Evolutionary conservation across 768 basidiomycete species (phyloP).

Genomic region (Royoungia palumana): DNA sequence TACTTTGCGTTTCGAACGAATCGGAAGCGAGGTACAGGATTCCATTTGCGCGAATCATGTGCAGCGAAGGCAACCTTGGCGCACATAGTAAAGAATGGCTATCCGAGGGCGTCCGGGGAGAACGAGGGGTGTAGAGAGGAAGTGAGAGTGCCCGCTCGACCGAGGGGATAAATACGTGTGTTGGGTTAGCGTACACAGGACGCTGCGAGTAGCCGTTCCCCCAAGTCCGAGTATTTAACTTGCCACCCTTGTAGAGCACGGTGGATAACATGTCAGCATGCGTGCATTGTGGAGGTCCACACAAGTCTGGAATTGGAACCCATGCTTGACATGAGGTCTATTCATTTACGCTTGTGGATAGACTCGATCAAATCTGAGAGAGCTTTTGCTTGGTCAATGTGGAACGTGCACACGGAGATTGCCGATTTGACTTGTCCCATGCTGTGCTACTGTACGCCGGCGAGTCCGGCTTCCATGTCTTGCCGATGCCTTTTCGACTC

Average conservation of each 20-base stretch:
- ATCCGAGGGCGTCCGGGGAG: background rate
- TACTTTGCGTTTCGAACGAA: slow-evolving; percentile 12
- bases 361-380: slow-evolving; percentile 1
- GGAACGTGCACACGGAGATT: slow-evolving; percentile 16
- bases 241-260: slow-evolving; percentile 3
- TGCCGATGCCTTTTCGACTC: no score
- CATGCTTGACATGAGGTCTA: slow-evolving; percentile 17
- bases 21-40: slow-evolving; percentile 7
- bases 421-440: slow-evolving; percentile 10
- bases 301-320: slow-evolving; percentile 12
- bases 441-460: no score
- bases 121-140: background rate
- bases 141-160: background rate
- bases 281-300: slow-evolving; percentile 24
- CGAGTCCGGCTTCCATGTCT: no score
- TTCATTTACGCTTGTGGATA: slow-evolving; percentile 8
- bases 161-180: slow-evolving; percentile 6
- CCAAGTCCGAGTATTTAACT: slow-evolving; percentile 23
- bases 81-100: slow-evolving; percentile 10
- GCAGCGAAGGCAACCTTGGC: slow-evolving; percentile 1
- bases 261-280: slow-evolving; percentile 8
- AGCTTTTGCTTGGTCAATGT: background rate
- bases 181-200: slow-evolving; percentile 4
- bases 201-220: background rate
- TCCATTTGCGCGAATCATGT: slow-evolving; percentile 7